phyloP scores from a whole-genome alignment of 139 green algal genomes.

The Klebsormidium nitens region DNA sequence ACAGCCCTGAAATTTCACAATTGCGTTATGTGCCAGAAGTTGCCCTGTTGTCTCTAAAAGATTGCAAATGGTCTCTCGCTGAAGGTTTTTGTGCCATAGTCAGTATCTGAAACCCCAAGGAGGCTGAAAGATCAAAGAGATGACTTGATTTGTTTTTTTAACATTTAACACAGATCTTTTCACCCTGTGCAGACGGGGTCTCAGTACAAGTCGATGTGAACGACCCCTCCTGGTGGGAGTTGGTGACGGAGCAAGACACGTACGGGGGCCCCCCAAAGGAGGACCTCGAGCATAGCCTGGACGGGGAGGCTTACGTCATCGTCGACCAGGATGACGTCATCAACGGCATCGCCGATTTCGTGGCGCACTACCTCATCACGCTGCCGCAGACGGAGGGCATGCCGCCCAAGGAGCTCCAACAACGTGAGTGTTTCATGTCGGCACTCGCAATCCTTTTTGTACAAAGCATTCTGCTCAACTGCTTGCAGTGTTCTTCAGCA shows the following conservation, averaged over 20 bases:
- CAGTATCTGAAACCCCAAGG: too few relatives aligned
- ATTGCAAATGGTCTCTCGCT: too few relatives aligned
- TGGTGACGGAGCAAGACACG: slow-evolving; percentile 20
- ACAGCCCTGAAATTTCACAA: too few relatives aligned
- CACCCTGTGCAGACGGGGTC: slow-evolving; percentile 34
- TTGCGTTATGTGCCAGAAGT: too few relatives aligned
- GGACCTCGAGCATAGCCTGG: slow-evolving; percentile 9
- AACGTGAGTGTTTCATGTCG: background rate
- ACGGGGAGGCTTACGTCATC: slow-evolving; percentile 20
- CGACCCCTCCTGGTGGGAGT: slow-evolving; percentile 16
- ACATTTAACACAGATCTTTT: too few relatives aligned
- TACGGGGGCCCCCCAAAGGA: slow-evolving; percentile 3
- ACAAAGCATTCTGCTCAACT: background rate
- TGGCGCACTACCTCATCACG: slow-evolving; percentile 16
- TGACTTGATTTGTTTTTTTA: too few relatives aligned
- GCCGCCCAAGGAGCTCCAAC: slow-evolving; percentile 6
- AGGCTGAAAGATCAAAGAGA: too few relatives aligned
- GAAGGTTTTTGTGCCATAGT: too few relatives aligned
- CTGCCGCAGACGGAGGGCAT: slow-evolving; percentile 23
- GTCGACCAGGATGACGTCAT: slow-evolving; percentile 25
- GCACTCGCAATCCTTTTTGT: background rate
- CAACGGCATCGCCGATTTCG: slow-evolving; percentile 30
- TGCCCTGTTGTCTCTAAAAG: too few relatives aligned
- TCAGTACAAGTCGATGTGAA: slow-evolving; percentile 21
- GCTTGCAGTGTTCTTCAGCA: too few relatives aligned